Evolutionary conservation across 129 eudicot species (phyloP), one percentile per base, ranked within the genome.

Genomic region (Helianthus tuberosus): DNA sequence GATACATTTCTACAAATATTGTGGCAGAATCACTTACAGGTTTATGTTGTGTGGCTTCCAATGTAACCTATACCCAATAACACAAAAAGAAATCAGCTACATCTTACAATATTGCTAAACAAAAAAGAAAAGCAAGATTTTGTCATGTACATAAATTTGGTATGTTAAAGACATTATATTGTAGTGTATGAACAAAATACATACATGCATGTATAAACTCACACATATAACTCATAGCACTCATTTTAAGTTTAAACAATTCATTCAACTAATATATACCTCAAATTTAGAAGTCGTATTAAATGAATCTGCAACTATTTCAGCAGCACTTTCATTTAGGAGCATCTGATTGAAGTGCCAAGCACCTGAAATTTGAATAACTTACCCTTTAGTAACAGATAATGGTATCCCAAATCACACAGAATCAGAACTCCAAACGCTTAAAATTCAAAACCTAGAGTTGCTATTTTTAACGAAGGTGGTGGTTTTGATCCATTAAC

Each of bases 1-100:
- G 52, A 54, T 52, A 55, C 64, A 95, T 95, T 84, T 95, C 99
- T 54, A 95, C 79, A 77, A 95, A 95, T 97, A 91, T 86, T 41
- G 96, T 84, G n/a, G 99, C 97, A 25, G 92, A 83, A 74, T 87
- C 87, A 20, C 86, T 88, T 46, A 83, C 59, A 73, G 97, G 99
- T 80, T 97, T 97, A 72, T 95, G 97, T 87, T 95, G 99, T 68
- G 99, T 91, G 69, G 97, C 97, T 84, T 91, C 99, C 69, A 95
- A 52, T 14, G 99, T n/a, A n/a, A n/a, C 84, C 99, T 94, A 75
- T 77, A 83, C 35, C 61, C 72, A 69, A 47, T n/a, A 76, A 76
- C 76, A n/a, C 44, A 29, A 43, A 29, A 47, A 53, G 25, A 53
- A 7, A 69, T 43, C 35, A 55, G 14, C 46, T 14, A 46, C 5